These are phyloP conservation scores for Beauveria rudraprayagi DNA, from an alignment of 2,329 filamentous ascomycete species.

Conservation along the genomic window DNA sequence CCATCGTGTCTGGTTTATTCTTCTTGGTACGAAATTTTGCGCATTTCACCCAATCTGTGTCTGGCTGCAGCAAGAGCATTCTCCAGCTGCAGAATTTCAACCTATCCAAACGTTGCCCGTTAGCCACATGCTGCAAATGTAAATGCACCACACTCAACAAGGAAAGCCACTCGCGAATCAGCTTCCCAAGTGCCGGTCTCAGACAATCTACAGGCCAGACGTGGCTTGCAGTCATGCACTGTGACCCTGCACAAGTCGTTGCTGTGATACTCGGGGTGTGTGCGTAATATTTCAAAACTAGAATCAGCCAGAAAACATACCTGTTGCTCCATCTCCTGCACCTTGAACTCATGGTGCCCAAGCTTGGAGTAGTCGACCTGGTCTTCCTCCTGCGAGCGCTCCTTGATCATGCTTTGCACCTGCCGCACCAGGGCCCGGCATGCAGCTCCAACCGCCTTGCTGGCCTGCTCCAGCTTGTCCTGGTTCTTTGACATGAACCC, in stretches of 20 bases:
- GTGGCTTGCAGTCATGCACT: not conserved
- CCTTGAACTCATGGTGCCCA: constrained; percentile 94
- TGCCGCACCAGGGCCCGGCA: constrained; percentile 84
- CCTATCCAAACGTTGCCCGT: constrained; percentile 41
- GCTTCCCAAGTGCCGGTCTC: not conserved
- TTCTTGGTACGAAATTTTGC: constrained; percentile 91
- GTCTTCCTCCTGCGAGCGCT: constrained; percentile 75
- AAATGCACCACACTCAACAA: not conserved
- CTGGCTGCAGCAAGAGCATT: constrained; percentile 74
- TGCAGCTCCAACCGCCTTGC: constrained; percentile 84
- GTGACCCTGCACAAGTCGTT: not conserved
- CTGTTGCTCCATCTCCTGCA: constrained; percentile 98
- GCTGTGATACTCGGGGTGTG: not conserved
- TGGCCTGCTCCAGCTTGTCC: constrained; percentile 81
- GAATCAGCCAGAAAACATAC: constrained; percentile 34
- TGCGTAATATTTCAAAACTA: not conserved
- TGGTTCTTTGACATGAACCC: constrained; percentile 97
- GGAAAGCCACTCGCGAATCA: not conserved
- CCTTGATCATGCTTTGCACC: constrained; percentile 88
- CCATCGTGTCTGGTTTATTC: constrained; percentile 34
- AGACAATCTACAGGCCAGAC: not conserved
- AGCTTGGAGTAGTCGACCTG: constrained; percentile 81
- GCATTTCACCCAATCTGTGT: constrained; percentile 87
- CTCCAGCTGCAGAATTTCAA: constrained; percentile 94
- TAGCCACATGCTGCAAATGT: not conserved